A percentile compares a stretch with the other conserved stretches of the same genome.
Evolutionary conservation across 345 rosid genomes (phyloP).

Genomic region (Citrus reticulata): DNA sequence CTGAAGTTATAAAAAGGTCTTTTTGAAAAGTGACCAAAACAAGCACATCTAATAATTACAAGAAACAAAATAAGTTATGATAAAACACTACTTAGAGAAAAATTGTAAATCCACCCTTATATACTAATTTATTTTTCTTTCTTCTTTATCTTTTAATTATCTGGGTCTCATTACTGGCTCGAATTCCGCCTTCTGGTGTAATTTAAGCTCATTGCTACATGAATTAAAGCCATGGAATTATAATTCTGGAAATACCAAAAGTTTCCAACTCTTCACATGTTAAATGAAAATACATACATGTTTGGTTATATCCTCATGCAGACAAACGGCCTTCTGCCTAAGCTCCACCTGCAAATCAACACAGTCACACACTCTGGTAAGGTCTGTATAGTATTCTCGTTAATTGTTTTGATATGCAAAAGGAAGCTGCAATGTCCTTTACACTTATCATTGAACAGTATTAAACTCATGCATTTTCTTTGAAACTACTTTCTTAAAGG

Average conservation of each 20-base stretch:
- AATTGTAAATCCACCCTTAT: neutral
- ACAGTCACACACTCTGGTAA: conserved; percentile 5
- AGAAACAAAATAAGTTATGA: neutral
- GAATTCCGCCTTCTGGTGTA: neutral
- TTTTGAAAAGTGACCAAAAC: neutral
- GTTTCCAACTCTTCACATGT: neutral
- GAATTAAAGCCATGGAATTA: neutral
- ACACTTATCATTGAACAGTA: neutral
- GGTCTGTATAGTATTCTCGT: neutral
- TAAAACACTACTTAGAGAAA: neutral
- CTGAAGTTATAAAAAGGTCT: neutral
- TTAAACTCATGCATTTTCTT: neutral
- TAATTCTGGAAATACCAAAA: neutral
- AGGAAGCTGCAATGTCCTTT: too few relatives aligned
- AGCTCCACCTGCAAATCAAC: conserved; percentile 41
- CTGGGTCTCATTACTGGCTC: neutral
- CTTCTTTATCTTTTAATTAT: neutral
- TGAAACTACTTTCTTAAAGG: neutral
- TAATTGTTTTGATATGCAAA: neutral
- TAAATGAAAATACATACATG: conserved; percentile 30
- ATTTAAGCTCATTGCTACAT: neutral
- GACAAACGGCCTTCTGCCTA: conserved; percentile 38
- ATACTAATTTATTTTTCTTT: neutral
- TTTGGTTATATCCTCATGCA: conserved; percentile 49
- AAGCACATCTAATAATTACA: neutral